phyloP scores from a whole-genome alignment of 1,139 yeast genomes.

The Magnusiomyces suaveolens region DNA sequence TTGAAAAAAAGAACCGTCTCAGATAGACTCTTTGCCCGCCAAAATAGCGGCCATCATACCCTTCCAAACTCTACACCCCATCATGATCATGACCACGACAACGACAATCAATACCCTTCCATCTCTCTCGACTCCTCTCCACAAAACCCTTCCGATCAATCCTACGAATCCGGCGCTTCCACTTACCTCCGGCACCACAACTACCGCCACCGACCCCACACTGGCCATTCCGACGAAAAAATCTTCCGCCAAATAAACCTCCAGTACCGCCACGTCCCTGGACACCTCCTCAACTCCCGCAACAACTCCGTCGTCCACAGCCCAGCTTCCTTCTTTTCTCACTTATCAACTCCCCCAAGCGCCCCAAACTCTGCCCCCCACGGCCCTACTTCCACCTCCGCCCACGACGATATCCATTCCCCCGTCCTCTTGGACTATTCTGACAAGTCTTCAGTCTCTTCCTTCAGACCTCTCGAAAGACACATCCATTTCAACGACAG shows the following conservation, averaged over 20 bases:
- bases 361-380: slow-evolving; percentile 1
- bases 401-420: background rate
- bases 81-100: background rate
- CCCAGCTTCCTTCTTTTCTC: background rate
- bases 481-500: slow-evolving; percentile 87
- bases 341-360: background rate
- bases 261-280: slow-evolving; percentile 24
- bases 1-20: slow-evolving; percentile 72
- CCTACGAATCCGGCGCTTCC: slow-evolving; percentile 14
- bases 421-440: background rate
- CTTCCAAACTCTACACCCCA: slow-evolving; percentile 5
- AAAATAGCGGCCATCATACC: slow-evolving; percentile 18
- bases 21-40: slow-evolving; percentile 52
- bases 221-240: slow-evolving; percentile 25
- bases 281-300: slow-evolving; percentile 7
- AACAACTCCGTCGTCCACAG: background rate
- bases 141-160: background rate
- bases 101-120: slow-evolving; percentile 4
- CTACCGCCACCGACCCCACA: slow-evolving; percentile 30
- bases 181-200: slow-evolving; percentile 33
- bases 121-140: slow-evolving; percentile 15
- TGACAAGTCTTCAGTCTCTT: background rate
- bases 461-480: slow-evolving; percentile 28
- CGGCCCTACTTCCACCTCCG: background rate
- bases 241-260: slow-evolving; percentile 29